Conservation (phyloP, 305 asterid genomes). For the Plantago lanceolata region DNA sequence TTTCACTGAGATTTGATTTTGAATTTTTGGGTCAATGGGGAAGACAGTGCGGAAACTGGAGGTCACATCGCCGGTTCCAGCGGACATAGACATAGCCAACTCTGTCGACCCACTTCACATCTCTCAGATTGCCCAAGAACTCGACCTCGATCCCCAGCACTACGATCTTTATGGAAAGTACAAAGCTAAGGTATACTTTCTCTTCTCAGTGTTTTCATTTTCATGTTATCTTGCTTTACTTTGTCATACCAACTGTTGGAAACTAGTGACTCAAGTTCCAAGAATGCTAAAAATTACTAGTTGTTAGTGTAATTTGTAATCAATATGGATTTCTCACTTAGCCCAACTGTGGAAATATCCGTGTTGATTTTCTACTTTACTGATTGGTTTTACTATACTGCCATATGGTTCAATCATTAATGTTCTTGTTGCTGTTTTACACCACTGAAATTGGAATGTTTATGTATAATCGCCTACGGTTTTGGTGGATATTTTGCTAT, state of each 20-base stretch:
- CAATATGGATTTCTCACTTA: no score
- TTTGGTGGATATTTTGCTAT: neutral
- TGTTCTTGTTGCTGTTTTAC: no score
- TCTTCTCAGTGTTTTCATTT: neutral
- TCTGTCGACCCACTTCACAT: conserved; percentile 76
- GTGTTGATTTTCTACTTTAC: no score
- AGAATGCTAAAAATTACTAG: no score
- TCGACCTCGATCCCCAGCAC: conserved; percentile 56
- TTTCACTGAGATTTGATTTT: neutral
- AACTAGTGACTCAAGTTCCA: no score
- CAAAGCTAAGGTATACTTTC: conserved; percentile 72
- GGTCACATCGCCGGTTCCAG: conserved; percentile 80
- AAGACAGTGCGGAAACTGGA: conserved; percentile 66
- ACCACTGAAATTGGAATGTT: neutral
- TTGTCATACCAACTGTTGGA: no score
- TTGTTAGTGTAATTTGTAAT: no score
- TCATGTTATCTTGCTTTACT: no score
- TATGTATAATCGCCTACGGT: neutral
- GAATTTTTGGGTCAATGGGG: conserved; percentile 39
- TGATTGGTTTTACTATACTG: no score
- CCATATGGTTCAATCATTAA: no score
- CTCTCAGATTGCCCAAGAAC: conserved; percentile 71
- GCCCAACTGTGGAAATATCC: no score
- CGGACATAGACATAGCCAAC: conserved; percentile 91
- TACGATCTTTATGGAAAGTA: conserved; percentile 92